These are phyloP conservation scores for Leishmania guyanensis DNA, from an alignment of 208 protist genomes.

Conservation along the genomic window DNA sequence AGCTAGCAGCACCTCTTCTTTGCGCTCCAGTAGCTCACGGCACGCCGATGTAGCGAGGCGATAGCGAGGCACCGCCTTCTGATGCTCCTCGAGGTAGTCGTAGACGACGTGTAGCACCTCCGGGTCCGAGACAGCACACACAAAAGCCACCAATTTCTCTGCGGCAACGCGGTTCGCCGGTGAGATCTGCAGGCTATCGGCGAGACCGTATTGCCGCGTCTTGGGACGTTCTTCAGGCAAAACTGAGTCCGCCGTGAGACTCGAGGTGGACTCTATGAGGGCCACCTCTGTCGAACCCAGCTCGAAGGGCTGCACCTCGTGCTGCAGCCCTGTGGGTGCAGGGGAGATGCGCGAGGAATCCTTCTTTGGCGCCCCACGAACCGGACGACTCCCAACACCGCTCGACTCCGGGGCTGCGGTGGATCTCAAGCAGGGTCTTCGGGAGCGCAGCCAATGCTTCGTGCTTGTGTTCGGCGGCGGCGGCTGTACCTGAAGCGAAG, in stretches of 20 bases:
- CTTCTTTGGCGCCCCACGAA: neutral
- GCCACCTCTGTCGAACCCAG: neutral
- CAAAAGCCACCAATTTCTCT: constrained; percentile 36
- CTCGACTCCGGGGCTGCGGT: neutral
- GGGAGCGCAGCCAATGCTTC: neutral
- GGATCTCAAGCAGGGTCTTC: neutral
- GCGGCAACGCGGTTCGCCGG: constrained; percentile 8
- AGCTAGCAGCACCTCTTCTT: constrained; percentile 26
- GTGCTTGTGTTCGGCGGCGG: neutral
- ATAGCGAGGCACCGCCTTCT: constrained; percentile 13
- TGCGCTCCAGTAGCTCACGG: constrained; percentile 31
- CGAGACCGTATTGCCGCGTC: constrained; percentile 1
- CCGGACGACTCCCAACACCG: neutral
- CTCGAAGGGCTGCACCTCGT: neutral
- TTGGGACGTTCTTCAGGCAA: constrained; percentile 1
- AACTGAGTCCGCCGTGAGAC: neutral
- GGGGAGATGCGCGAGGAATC: neutral
- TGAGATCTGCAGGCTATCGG: neutral
- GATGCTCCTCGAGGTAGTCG: constrained; percentile 38
- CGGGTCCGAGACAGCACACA: constrained; percentile 39
- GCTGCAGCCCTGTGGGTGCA: neutral
- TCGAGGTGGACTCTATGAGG: neutral
- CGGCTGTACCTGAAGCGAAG: too few species aligned
- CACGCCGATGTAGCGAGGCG: constrained; percentile 21
- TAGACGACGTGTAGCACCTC: constrained; percentile 52